Evolutionary conservation across 176 grass and related monocot genomes (phyloP), one percentile per base, ranked within the genome.

Genomic region (Neostapfia colusana): DNA sequence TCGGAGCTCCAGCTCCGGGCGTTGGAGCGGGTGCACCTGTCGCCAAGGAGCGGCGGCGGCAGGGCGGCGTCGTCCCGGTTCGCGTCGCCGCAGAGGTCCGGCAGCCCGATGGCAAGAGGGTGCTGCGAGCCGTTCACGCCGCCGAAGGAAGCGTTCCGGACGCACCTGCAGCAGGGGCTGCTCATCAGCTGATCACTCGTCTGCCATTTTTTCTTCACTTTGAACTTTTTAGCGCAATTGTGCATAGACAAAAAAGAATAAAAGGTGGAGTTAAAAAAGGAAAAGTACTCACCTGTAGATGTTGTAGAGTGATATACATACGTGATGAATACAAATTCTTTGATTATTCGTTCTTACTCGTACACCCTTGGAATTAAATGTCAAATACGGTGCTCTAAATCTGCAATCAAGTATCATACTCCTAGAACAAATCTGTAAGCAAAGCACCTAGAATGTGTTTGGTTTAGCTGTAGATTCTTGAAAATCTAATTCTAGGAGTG

Each of bases 1-100:
- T 78, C 88, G 21, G 91, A 97, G 84, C 91, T 97, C 10, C 94
- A 93, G 84, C 68, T 85, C 75, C 84, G 79, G 51, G 90, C 86
- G 42, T 77, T 97, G 69, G 90, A 97, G 71, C 88, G 85, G 68
- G 72, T 89, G 16, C 90, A 78, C 83, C 85, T 97, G 38, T 97
- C 94, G 24, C 91, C 94, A 16, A 75, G 71, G 81, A 67, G 67
- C 70, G 54, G 70, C 35, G 74, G 72, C 25, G 45, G 58, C 41
- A 78, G 60, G 75, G 16, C 75, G 36, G 35, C 80, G 20, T 63
- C 85, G 37, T 84, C 70, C 26, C 64, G 90, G 51, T 83, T 93
- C 46, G 69, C 74, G 16, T 90, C 85, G 55, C 90, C 85, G 17
- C 75, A 85, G 66, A 55, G 77, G 65, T 20, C 56, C 21, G 28